Evolutionary conservation across 1,284 basidiomycete genomes (phyloP), one percentile per base, ranked within the genome.

Genomic region (Microbotryum saponariae): DNA sequence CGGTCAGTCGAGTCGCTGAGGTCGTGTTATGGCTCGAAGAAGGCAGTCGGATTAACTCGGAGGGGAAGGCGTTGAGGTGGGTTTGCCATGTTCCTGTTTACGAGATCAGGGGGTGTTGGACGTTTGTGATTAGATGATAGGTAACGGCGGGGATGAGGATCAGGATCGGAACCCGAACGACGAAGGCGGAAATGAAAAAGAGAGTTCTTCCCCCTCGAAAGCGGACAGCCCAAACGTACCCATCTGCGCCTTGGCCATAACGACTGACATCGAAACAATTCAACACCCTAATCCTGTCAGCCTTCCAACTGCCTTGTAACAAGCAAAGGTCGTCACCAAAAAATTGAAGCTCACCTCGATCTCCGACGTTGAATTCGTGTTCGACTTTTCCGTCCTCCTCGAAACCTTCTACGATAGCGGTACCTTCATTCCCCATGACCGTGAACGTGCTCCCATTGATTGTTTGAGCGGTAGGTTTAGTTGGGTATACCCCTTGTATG

Each of bases 401-500:
- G 85, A 85, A 78, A 10, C 82, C 80, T 6, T 79, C 78, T 6
- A 91, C 82, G 61, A 83, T 78, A 3, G 83, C 89, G 4, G 89
- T 74, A 2, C 87, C 89, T 74, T 92, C 89, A 70, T 89, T 90
- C 8, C 89, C 89, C 47, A 80, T 84, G 6, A 91, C 79, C 69
- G 77, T 75, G 9, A 69, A 56, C 29, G 65, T 59, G 18, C 67
- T 60, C 10, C 72, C 66, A 46, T 62, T 55, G 20, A 61, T 61
- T 23, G 58, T 56, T 7, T 77, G 73, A 25, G 78, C 76, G 1
- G 69, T 71, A 0, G 88, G 86, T 67, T 83, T 84, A 16, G 81
- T 74, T 0, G 89, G 88, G 72, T 91, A 91, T 20, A 87, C 82
- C 12, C 89, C 89, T 74, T 90, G 85, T 49, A 90, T 80, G 51